Conservation (phyloP, 2,329 filamentous ascomycete species). For the Teratosphaeria gauchensis region DNA sequence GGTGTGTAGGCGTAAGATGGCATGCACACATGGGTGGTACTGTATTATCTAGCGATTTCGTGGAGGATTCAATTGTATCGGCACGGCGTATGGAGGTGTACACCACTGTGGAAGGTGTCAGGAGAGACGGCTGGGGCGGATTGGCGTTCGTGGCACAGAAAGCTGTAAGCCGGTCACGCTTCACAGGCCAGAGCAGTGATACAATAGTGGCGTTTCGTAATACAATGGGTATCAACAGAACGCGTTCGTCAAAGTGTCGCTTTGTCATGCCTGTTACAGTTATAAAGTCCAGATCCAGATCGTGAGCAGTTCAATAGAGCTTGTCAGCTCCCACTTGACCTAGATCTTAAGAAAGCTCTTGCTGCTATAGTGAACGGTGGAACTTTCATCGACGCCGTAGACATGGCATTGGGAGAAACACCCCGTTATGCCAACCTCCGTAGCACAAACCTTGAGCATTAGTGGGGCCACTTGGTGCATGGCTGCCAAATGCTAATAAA, state of each 20-base stretch:
- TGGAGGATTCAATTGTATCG: not conserved
- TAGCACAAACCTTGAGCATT: no score
- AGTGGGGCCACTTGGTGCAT: no score
- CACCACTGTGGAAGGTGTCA: not conserved
- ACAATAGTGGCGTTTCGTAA: not conserved
- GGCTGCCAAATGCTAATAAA: not conserved
- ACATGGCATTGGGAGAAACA: no score
- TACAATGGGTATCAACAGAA: not conserved
- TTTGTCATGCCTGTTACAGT: not conserved
- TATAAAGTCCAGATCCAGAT: no score
- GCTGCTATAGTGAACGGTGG: no score
- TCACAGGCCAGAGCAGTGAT: not conserved
- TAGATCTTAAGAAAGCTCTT: no score
- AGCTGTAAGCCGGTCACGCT: not conserved
- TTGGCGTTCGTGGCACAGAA: not conserved
- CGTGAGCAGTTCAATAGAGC: no score
- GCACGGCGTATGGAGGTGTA: not conserved
- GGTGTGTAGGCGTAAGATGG: not conserved
- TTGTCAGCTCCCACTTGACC: no score
- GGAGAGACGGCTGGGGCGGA: not conserved
- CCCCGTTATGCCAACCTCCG: no score
- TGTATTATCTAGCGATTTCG: not conserved
- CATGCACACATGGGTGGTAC: not conserved
- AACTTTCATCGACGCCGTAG: no score
- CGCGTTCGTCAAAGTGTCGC: not conserved